phyloP scores from a whole-genome alignment of 257 asterid species.

The Primulina huaijiensis region DNA sequence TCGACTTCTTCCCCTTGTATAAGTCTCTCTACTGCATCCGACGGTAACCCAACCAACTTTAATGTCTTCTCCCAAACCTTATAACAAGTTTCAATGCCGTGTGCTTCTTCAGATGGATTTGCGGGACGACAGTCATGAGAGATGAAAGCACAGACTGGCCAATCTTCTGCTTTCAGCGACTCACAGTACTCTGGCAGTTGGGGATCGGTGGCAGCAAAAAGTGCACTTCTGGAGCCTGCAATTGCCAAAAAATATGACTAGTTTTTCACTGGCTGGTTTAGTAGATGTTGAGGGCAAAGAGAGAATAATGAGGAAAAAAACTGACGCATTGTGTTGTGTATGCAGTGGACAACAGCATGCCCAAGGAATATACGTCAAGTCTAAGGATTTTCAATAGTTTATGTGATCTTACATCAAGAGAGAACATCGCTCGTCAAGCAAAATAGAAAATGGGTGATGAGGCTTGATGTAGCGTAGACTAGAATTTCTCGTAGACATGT shows the following conservation, averaged over 20 bases:
- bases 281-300: background rate
- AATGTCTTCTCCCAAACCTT: constrained; percentile 93
- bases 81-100: constrained; percentile 56
- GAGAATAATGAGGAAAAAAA: too few relatives aligned
- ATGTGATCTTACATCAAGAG: background rate
- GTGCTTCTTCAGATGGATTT: constrained; percentile 93
- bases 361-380: background rate
- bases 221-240: constrained; percentile 93
- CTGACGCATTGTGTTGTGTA: background rate
- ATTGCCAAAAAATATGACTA: constrained; percentile 21
- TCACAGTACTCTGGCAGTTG: constrained; percentile 83
- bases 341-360: background rate
- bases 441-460: background rate
- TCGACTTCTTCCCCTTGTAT: constrained; percentile 71
- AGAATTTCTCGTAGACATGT: background rate
- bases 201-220: constrained; percentile 94
- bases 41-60: constrained; percentile 77
- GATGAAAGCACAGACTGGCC: constrained; percentile 92
- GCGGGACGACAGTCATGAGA: constrained; percentile 89
- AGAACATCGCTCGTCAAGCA: background rate
- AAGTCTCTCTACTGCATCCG: constrained; percentile 80
- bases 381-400: background rate
- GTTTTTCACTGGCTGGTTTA: background rate
- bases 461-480: background rate
- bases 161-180: constrained; percentile 80